These are phyloP conservation scores for Hansfordia pulvinata DNA, from an alignment of 2,329 filamentous ascomycete genomes.

Conservation along the genomic window DNA sequence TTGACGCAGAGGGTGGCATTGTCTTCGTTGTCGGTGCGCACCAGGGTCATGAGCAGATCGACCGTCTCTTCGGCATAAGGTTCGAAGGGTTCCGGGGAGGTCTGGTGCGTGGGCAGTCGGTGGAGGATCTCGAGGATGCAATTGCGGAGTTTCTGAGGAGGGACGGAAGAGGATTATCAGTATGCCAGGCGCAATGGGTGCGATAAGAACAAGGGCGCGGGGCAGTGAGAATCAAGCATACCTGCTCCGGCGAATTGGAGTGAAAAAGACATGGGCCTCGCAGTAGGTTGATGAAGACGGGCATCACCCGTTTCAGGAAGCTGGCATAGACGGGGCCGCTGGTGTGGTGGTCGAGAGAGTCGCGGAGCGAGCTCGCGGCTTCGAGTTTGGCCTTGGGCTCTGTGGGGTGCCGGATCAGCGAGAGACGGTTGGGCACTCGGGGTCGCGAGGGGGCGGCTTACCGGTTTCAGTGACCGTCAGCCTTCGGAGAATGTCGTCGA, in stretches of 20 bases:
- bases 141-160: slow-evolving; percentile 66
- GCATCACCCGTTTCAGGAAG: slow-evolving; percentile 81
- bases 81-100: slow-evolving; percentile 68
- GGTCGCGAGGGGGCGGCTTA: slow-evolving; percentile 18
- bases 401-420: slow-evolving; percentile 20
- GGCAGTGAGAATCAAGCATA: too few species aligned
- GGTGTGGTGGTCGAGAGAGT: slow-evolving; percentile 82
- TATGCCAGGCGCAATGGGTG: not conserved
- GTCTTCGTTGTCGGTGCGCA: slow-evolving; percentile 90
- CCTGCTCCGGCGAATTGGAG: slow-evolving; percentile 81
- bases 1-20: slow-evolving; percentile 98
- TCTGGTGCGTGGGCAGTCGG: slow-evolving; percentile 59
- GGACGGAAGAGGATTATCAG: slow-evolving; percentile 12
- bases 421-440: slow-evolving; percentile 4
- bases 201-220: not conserved
- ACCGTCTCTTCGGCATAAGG: slow-evolving; percentile 80
- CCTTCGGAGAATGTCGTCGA: slow-evolving; percentile 51
- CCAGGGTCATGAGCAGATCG: slow-evolving; percentile 77
- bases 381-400: slow-evolving; percentile 73
- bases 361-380: slow-evolving; percentile 74
- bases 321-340: slow-evolving; percentile 60
- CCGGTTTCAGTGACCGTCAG: slow-evolving; percentile 41
- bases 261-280: slow-evolving; percentile 81
- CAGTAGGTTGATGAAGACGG: slow-evolving; percentile 76
- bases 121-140: slow-evolving; percentile 92